Evolutionary conservation across 2,329 filamentous ascomycete species (phyloP), one percentile per base, ranked within the genome.

Genomic region (Neophaeococcomyces mojaviensis): DNA sequence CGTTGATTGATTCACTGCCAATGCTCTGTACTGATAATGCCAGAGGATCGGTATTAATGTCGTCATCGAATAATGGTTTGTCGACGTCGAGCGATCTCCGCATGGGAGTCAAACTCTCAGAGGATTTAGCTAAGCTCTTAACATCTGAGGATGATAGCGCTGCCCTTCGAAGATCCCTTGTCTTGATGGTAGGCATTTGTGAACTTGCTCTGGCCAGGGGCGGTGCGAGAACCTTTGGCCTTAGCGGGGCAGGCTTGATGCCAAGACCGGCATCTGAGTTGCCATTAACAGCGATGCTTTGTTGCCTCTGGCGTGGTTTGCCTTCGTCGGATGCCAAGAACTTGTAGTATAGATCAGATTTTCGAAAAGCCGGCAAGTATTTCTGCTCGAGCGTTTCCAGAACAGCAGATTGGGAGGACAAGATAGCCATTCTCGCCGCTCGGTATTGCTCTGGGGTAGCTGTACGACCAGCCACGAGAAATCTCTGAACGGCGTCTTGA

Each of bases 341-440:
- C 63, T 98, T 98, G 71, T 92, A 97, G 63, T 88, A 98, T 1
- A 98, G 67, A 59, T 97, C 92, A 0, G 92, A 95, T 56, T 82
- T 86, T 60, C 89, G 94, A 70, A 98, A 98, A 16, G 78, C 79
- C 15, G 84, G 81, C 53, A 92, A 92, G 60, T 94, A 79, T 12
- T 77, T 79, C 18, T 80, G 79, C 58, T 88, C 83, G 79, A 98
- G 86, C 56, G 86, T 82, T 50, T 94, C 86, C 47, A 96, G 75
- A 0, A 89, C 84, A 2, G 79, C 76, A 15, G 86, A 90, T 62
- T 98, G 92, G 0, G 86, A 83, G 50, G 78, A 79, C 32, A 98
- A 64, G 19, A 98, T 83, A 28, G 88, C 84, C 30, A 83, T 82
- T 31, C 92, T 77, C 24, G 92, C 92, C 52, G 78, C 78, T 57